These are phyloP conservation scores for Blumeria graminis DNA, from an alignment of 2,329 filamentous ascomycete species.

Conservation along the genomic window DNA sequence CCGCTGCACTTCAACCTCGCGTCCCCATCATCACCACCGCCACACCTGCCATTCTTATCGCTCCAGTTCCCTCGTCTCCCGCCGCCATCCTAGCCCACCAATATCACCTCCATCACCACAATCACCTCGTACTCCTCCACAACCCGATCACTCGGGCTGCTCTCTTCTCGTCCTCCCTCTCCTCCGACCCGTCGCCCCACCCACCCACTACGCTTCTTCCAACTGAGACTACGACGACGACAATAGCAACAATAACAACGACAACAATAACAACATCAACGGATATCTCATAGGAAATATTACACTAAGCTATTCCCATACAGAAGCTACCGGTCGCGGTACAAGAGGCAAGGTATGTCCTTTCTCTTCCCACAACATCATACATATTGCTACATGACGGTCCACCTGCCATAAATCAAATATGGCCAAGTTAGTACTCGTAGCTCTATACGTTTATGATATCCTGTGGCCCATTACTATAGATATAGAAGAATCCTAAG, in stretches of 20 bases:
- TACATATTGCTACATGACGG: neutral
- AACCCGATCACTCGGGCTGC: neutral
- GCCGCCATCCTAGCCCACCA: neutral
- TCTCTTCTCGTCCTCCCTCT: neutral
- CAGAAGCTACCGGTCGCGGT: neutral
- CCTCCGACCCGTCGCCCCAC: neutral
- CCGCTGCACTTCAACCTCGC: too few species aligned
- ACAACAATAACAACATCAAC: too few species aligned
- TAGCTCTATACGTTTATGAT: neutral
- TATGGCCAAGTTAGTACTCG: neutral
- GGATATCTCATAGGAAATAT: too few species aligned
- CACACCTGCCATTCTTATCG: neutral
- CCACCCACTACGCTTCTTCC: neutral
- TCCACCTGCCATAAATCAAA: neutral
- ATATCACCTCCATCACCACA: neutral
- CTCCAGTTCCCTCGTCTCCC: neutral
- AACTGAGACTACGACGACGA: neutral
- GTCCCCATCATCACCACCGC: too few species aligned
- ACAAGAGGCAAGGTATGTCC: neutral
- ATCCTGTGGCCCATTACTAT: too few species aligned
- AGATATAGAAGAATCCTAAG: neutral
- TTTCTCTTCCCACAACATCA: neutral
- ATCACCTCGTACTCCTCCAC: neutral
- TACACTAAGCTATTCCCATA: neutral
- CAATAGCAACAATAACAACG: neutral